Conservation (phyloP, 2,329 filamentous ascomycete genomes). For the Neocucurbitaria cava region DNA sequence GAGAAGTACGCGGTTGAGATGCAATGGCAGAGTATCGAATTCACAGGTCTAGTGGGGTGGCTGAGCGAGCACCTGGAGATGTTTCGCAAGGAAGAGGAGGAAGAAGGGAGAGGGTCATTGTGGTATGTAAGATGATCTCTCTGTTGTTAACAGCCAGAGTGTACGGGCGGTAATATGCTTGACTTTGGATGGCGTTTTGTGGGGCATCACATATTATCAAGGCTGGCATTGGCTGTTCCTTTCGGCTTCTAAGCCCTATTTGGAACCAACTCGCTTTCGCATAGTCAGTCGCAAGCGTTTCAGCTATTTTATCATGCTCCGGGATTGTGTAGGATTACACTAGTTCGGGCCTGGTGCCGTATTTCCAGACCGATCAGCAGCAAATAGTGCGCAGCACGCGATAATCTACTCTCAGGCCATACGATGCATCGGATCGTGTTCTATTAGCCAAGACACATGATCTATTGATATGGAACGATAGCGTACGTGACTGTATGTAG, state of each 20-base stretch:
- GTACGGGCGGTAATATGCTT: slow-evolving; percentile 6
- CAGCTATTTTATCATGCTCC: slow-evolving; percentile 21
- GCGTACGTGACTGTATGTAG: not conserved
- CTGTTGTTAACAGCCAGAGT: slow-evolving; percentile 9
- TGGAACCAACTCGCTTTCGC: slow-evolving; percentile 11
- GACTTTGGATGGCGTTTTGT: slow-evolving; percentile 1
- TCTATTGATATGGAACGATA: not conserved
- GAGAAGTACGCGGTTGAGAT: slow-evolving; percentile 40
- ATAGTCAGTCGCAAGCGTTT: slow-evolving; percentile 23
- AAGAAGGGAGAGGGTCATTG: slow-evolving; percentile 33
- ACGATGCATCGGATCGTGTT: not conserved
- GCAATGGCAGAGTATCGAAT: slow-evolving; percentile 42
- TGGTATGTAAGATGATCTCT: slow-evolving; percentile 34
- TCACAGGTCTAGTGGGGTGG: slow-evolving; percentile 38
- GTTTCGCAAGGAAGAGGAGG: slow-evolving; percentile 36
- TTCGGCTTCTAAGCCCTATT: slow-evolving; percentile 4
- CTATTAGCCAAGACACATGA: not conserved
- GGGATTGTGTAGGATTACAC: slow-evolving; percentile 23
- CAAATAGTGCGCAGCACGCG: not conserved
- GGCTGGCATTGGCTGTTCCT: not conserved
- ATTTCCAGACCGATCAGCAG: not conserved
- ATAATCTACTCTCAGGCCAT: not conserved
- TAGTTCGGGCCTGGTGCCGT: slow-evolving; percentile 14
- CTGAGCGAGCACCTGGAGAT: slow-evolving; percentile 35
- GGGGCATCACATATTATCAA: not conserved